Evolutionary conservation across 1,284 basidiomycete species (phyloP).

Genomic region (Cryptococcus maquisensis): DNA sequence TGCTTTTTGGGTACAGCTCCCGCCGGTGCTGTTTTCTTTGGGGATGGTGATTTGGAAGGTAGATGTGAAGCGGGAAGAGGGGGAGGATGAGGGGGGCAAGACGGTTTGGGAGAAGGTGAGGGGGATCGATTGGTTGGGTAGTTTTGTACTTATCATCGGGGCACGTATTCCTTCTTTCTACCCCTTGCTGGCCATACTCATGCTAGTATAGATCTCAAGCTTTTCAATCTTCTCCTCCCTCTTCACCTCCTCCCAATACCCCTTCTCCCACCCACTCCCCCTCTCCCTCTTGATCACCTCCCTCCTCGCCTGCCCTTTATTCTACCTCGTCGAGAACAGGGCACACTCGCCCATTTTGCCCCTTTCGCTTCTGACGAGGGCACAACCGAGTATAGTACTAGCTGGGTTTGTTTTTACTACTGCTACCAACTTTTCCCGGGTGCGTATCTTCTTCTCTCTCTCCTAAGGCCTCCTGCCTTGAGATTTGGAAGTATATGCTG

Average conservation of each 20-base stretch:
- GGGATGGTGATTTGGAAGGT: slow-evolving; percentile 26
- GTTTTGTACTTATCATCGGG: slow-evolving; percentile 19
- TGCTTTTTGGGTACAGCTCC: slow-evolving; percentile 29
- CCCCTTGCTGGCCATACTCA: not conserved
- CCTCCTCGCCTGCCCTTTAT: slow-evolving; percentile 16
- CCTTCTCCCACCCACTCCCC: slow-evolving; percentile 23
- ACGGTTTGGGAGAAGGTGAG: slow-evolving; percentile 25
- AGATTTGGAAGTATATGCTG: not conserved
- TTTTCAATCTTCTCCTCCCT: slow-evolving; percentile 28
- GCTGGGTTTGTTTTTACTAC: slow-evolving; percentile 22
- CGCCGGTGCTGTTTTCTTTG: slow-evolving; percentile 20
- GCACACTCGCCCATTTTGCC: slow-evolving; percentile 32
- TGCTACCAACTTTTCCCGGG: slow-evolving; percentile 21
- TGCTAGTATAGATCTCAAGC: slow-evolving; percentile 17
- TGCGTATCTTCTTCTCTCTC: slow-evolving; percentile 5
- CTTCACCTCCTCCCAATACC: slow-evolving; percentile 23
- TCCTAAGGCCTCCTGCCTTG: too few species aligned
- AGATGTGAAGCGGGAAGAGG: slow-evolving; percentile 16
- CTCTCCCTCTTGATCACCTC: slow-evolving; percentile 12
- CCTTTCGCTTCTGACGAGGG: slow-evolving; percentile 19
- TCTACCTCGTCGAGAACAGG: slow-evolving; percentile 22
- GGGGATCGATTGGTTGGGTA: slow-evolving; percentile 33
- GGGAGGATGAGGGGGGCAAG: slow-evolving; percentile 11
- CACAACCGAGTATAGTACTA: slow-evolving; percentile 22
- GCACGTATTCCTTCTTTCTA: slow-evolving; percentile 14